Evolutionary conservation across 768 basidiomycete species (phyloP).

Genomic region (Lepiota venenata): DNA sequence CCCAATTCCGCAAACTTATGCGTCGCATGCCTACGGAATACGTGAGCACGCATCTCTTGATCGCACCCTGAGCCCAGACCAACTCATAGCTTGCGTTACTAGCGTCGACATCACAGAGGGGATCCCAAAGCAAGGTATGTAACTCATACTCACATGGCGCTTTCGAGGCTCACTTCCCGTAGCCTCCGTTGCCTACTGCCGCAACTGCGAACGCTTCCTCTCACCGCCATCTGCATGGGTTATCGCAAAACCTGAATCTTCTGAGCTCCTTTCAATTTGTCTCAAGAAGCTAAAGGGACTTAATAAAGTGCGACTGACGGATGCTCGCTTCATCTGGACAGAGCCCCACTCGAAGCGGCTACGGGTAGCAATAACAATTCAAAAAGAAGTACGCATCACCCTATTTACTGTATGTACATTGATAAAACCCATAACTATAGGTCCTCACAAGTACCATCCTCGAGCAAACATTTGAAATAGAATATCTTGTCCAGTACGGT

Average conservation of each 20-base stretch:
- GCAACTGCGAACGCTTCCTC: conserved; percentile 95
- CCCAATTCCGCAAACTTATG: conserved; percentile 94
- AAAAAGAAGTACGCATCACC: conserved; percentile 78
- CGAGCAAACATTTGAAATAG: conserved; percentile 96
- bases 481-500: conserved; percentile 90
- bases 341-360: conserved; percentile 96
- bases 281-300: conserved; percentile 93
- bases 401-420: not conserved
- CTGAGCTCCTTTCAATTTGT: conserved; percentile 92
- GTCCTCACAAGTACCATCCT: conserved; percentile 93
- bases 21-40: conserved; percentile 84
- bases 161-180: conserved; percentile 11
- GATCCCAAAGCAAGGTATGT: conserved; percentile 87
- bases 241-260: conserved; percentile 81
- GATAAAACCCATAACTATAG: conserved; percentile 23
- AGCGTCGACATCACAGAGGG: conserved; percentile 98
- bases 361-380: conserved; percentile 91
- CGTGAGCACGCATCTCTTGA: conserved; percentile 40
- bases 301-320: conserved; percentile 92
- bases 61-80: not conserved
- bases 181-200: conserved; percentile 90
- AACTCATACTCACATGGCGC: not conserved
- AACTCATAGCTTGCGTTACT: conserved; percentile 3
- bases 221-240: conserved; percentile 89
- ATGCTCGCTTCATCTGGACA: conserved; percentile 99